Conservation (phyloP, 108 stramenopile genomes). For the Nannochloropsis oceanica region DNA sequence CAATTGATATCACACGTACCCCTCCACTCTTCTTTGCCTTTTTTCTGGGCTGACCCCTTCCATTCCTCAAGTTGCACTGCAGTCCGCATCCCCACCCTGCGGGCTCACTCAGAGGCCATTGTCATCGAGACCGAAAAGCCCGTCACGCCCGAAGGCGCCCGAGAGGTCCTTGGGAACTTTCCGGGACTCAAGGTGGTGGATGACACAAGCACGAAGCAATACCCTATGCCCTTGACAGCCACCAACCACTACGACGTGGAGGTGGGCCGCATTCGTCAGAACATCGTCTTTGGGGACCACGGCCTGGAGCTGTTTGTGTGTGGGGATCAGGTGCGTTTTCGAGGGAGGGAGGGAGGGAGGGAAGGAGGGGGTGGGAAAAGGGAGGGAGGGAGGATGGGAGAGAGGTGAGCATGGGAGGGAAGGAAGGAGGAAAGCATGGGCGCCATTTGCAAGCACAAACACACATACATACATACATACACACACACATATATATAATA, state of each 20-base stretch:
- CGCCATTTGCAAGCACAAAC: too few relatives aligned
- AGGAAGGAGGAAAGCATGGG: too few relatives aligned
- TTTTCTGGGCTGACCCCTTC: too few relatives aligned
- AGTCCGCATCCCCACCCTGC: constrained; percentile 90
- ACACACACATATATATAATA: too few relatives aligned
- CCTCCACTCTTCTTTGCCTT: too few relatives aligned
- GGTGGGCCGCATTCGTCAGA: constrained; percentile 44
- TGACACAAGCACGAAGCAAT: constrained; percentile 24
- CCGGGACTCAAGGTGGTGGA: constrained; percentile 33
- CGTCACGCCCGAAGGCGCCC: constrained; percentile 59
- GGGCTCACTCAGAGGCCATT: constrained; percentile 91
- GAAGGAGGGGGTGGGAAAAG: too few relatives aligned
- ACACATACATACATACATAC: too few relatives aligned
- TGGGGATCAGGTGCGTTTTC: constrained; percentile 88
- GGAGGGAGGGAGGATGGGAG: too few relatives aligned
- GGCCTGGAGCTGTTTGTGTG: constrained; percentile 92
- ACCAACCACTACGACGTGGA: constrained; percentile 87
- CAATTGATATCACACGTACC: too few relatives aligned
- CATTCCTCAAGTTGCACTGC: constrained; percentile 52
- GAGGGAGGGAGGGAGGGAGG: too few relatives aligned
- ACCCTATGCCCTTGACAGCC: constrained; percentile 93
- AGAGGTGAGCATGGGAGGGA: too few relatives aligned
- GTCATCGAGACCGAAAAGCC: constrained; percentile 72
- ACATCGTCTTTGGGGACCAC: constrained; percentile 9
- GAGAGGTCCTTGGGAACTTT: constrained; percentile 11